Base-by-base conservation (phyloP, 2,329 filamentous ascomycete genomes). In the Diplodia sapinea region DNA sequence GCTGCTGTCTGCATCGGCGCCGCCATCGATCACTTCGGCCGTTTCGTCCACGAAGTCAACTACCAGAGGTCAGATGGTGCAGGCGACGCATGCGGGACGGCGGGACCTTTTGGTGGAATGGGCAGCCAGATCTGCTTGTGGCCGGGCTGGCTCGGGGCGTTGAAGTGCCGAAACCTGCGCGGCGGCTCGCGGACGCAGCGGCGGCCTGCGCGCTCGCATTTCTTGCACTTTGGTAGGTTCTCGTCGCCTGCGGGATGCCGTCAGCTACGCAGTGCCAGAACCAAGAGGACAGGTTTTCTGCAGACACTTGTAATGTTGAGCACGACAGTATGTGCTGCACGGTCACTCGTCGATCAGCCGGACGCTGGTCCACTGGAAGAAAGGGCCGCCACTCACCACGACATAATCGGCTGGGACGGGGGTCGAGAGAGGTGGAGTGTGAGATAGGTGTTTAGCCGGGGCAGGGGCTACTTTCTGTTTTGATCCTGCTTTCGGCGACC, bases 41-140 rank as follows among this genome's bases (percentile, higher is more conserved):
- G 77, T 78, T 47, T 79, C 75, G 68, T 79, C 76, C 23, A 78
- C 59, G 51, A 79, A 79, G 43, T 78, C 75, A 43, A 79, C 77
- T 79, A 50, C 26, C 15, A 26, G 26, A 17, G n/a, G 17, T 5
- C 29, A 68, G 76, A 76, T 69, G 61, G 17, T 4, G 33, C 20
- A 33, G 11, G 47, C 51, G 1, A 2, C 1, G 38, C 15, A n/a
- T 31, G 26, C 13, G 23, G 33, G 33, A 29, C n/a, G 12, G 17
- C 12, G 29, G 3, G 62, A 79, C 77, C 74, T 71, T 72, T 70
- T 47, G 76, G 76, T 67, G 77, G 77, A 38, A 78, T 71, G 6
- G 75, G 73, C 3, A 79, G 75, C 77, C 77, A 79, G 47, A 72
- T 74, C 68, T 79, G 77, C 15, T 67, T 69, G 20, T 73, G 70